A percentile compares a stretch with the other conserved stretches of the same genome.
Evolutionary conservation across 169 alveolate species (phyloP).

Genomic region (Plasmodium blacklocki): DNA sequence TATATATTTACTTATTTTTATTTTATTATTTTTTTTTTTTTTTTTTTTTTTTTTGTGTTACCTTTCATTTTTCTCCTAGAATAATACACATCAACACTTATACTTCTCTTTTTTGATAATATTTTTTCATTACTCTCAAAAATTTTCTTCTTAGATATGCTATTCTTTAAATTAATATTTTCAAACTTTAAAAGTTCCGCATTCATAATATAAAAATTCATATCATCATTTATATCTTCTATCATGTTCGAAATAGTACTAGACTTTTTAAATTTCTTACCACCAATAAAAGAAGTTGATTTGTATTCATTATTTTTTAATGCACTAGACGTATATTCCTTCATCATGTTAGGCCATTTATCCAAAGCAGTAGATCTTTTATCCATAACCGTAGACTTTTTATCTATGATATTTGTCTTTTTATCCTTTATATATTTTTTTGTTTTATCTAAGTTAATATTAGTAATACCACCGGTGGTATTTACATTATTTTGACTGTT

Average conservation of each 20-base stretch:
- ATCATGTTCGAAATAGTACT: slow-evolving; percentile 10
- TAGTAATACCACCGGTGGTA: background rate
- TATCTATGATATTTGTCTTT: background rate
- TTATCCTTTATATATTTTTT: slow-evolving; percentile 24
- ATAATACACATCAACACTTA: slow-evolving; percentile 49
- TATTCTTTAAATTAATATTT: slow-evolving; percentile 11
- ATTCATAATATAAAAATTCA: background rate
- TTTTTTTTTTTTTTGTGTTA: background rate
- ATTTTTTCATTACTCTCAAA: background rate
- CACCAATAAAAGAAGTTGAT: background rate
- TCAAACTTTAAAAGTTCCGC: background rate
- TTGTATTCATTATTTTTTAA: slow-evolving; percentile 19
- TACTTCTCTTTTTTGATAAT: slow-evolving; percentile 1
- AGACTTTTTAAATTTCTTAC: slow-evolving; percentile 21
- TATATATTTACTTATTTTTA: too few relatives aligned
- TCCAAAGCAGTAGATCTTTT: slow-evolving; percentile 7
- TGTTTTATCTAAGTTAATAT: background rate
- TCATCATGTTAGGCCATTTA: background rate
- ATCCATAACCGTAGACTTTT: background rate
- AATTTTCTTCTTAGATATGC: background rate
- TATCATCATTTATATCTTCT: slow-evolving; percentile 14
- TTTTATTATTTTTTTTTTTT: too few relatives aligned
- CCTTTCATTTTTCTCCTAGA: slow-evolving; percentile 3
- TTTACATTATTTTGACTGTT: background rate
- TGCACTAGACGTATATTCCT: background rate